Evolutionary conservation across 2,329 filamentous ascomycete genomes (phyloP).

Genomic region (Erysiphe pulchra): DNA sequence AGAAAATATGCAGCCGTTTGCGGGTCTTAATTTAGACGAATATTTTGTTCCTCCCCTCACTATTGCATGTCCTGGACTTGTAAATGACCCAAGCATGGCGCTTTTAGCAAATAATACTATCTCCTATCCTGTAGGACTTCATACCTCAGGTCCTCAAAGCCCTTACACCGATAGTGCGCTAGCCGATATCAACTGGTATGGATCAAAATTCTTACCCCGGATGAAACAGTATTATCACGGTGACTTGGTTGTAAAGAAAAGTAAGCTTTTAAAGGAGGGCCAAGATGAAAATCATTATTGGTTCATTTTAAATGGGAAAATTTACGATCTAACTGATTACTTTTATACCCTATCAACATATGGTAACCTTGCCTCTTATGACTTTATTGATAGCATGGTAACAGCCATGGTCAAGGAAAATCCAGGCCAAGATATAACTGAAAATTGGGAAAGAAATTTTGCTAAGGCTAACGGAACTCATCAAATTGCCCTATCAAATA

Average conservation of each 20-base stretch:
- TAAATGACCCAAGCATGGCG: constrained; percentile 26
- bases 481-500: constrained; percentile 29
- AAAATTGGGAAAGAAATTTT: constrained; percentile 30
- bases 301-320: constrained; percentile 47
- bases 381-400: constrained; percentile 47
- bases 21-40: constrained; percentile 52
- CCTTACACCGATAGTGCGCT: constrained; percentile 30
- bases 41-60: constrained; percentile 66
- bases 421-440: constrained; percentile 54
- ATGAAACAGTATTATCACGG: constrained; percentile 79
- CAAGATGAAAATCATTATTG: constrained; percentile 42
- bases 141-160: constrained; percentile 41
- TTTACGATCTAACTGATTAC: constrained; percentile 87
- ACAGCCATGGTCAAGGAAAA: constrained; percentile 45
- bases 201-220: constrained; percentile 40
- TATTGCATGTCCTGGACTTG: constrained; percentile 48
- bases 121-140: constrained; percentile 25
- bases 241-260: constrained; percentile 45
- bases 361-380: constrained; percentile 25
- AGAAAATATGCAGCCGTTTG: constrained; percentile 48
- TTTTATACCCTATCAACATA: constrained; percentile 44
- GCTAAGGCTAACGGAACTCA: constrained; percentile 24
- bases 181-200: constrained; percentile 50
- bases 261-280: constrained; percentile 37
- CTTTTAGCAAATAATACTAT: constrained; percentile 41